Conservation (phyloP, 2,329 filamentous ascomycete species). For the Tolypocladium pustulatum region DNA sequence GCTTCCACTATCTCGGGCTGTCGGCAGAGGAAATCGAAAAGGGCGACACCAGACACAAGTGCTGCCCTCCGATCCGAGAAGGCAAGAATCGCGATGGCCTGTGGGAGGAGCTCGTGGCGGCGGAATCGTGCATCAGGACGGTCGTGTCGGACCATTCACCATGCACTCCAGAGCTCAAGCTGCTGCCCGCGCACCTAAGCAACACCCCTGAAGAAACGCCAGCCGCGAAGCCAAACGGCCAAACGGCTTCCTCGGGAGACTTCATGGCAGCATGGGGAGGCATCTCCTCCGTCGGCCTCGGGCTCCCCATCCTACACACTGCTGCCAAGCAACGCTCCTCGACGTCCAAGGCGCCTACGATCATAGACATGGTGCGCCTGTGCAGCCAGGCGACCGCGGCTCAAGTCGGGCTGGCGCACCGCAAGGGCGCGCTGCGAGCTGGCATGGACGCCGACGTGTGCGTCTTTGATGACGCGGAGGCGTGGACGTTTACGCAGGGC, state of each 20-base stretch:
- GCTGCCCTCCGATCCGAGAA: constrained; percentile 82
- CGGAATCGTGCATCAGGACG: constrained; percentile 76
- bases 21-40: constrained; percentile 71
- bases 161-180: constrained; percentile 88
- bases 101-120: constrained; percentile 67
- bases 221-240: not conserved
- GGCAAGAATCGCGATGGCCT: constrained; percentile 73
- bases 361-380: constrained; percentile 74
- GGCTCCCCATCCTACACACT: constrained; percentile 82
- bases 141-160: constrained; percentile 94
- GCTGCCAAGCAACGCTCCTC: constrained; percentile 53
- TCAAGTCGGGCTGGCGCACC: constrained; percentile 74
- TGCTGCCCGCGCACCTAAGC: constrained; percentile 59
- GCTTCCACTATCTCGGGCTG: constrained; percentile 87
- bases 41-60: constrained; percentile 89
- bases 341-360: constrained; percentile 28
- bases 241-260: constrained; percentile 46
- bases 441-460: constrained; percentile 84
- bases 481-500: constrained; percentile 61
- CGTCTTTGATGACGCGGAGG: constrained; percentile 77
- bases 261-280: constrained; percentile 97
- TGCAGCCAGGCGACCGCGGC: constrained; percentile 79
- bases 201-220: not conserved
- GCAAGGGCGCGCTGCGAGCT: constrained; percentile 66
- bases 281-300: constrained; percentile 87